A percentile compares a stretch with the other conserved stretches of the same genome.
These are phyloP conservation scores for Zopfia rhizophila DNA, from an alignment of 2,329 filamentous ascomycete genomes.

Conservation along the genomic window DNA sequence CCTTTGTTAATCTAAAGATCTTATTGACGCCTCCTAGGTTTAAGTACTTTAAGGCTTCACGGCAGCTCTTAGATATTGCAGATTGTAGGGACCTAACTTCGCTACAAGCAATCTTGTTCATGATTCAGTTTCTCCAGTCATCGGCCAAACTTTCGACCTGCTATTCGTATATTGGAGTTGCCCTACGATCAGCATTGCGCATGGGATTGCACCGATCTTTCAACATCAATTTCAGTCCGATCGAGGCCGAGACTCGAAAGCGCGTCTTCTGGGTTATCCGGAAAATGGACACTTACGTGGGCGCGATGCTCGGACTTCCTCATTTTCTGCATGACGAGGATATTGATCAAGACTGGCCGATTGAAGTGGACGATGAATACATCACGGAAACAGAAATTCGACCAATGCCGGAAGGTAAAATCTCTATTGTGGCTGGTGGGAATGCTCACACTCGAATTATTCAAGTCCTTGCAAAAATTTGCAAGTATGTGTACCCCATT, in stretches of 20 bases:
- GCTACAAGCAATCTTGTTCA: slow-evolving; percentile 63
- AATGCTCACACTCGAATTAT: slow-evolving; percentile 70
- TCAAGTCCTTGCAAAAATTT: slow-evolving; percentile 68
- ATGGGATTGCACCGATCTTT: slow-evolving; percentile 64
- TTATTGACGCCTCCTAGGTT: slow-evolving; percentile 49
- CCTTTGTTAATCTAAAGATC: too few relatives aligned
- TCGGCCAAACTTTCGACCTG: slow-evolving; percentile 64
- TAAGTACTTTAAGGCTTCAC: slow-evolving; percentile 60
- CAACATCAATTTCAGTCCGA: slow-evolving; percentile 57
- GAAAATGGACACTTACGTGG: slow-evolving; percentile 64
- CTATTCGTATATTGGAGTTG: slow-evolving; percentile 64
- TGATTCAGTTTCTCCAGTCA: slow-evolving; percentile 64
- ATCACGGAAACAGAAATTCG: slow-evolving; percentile 60
- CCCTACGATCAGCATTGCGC: slow-evolving; percentile 60
- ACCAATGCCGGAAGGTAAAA: slow-evolving; percentile 65
- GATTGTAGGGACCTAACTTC: slow-evolving; percentile 62
- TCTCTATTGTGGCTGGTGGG: slow-evolving; percentile 68
- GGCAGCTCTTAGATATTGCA: slow-evolving; percentile 63
- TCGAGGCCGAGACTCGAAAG: slow-evolving; percentile 61
- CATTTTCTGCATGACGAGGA: slow-evolving; percentile 61
- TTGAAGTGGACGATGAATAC: slow-evolving; percentile 62
- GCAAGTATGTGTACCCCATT: slow-evolving; percentile 72
- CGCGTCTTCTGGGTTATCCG: slow-evolving; percentile 63
- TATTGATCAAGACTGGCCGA: slow-evolving; percentile 59
- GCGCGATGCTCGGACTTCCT: slow-evolving; percentile 61